A percentile compares a stretch with the other conserved stretches of the same genome.
These are phyloP conservation scores for Yamagishiella unicocca DNA, from an alignment of 139 green algal species.

Conservation along the genomic window DNA sequence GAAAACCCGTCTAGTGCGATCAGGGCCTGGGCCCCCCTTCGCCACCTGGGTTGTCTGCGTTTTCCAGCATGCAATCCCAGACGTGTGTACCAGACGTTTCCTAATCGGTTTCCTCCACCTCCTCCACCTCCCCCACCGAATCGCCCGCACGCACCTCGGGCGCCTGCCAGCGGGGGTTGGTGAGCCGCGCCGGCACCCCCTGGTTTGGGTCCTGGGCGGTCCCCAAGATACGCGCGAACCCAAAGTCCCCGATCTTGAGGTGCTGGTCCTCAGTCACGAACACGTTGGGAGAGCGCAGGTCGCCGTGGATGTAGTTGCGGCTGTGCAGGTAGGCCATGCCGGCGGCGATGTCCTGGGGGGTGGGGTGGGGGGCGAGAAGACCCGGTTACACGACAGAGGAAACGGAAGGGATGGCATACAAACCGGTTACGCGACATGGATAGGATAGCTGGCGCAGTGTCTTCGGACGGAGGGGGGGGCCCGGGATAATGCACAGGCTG, in stretches of 20 bases:
- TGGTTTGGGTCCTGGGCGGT: background rate
- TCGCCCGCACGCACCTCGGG: conserved; percentile 17
- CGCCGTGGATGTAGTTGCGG: conserved; percentile 61
- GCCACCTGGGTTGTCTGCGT: no score
- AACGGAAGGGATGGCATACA: no score
- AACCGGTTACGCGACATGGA: no score
- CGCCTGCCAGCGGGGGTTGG: conserved; percentile 49
- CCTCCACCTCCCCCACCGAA: background rate
- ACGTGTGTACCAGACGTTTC: no score
- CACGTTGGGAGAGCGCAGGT: conserved; percentile 64
- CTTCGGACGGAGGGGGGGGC: no score
- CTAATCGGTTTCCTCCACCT: no score
- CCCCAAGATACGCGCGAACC: conserved; percentile 42
- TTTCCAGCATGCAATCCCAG: no score
- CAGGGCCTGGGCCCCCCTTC: no score
- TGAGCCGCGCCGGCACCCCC: conserved; percentile 14
- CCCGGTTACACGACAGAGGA: no score
- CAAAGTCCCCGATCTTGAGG: conserved; percentile 58
- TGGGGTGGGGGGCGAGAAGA: background rate
- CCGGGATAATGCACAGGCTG: no score
- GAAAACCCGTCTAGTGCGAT: no score
- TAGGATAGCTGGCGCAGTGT: no score
- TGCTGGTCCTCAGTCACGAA: conserved; percentile 62
- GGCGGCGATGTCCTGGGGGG: conserved; percentile 58
- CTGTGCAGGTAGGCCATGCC: conserved; percentile 86